Evolutionary conservation across 78 protist species (phyloP), one percentile per base, ranked within the genome.

Genomic region (Dictyostelium firmibasis): DNA sequence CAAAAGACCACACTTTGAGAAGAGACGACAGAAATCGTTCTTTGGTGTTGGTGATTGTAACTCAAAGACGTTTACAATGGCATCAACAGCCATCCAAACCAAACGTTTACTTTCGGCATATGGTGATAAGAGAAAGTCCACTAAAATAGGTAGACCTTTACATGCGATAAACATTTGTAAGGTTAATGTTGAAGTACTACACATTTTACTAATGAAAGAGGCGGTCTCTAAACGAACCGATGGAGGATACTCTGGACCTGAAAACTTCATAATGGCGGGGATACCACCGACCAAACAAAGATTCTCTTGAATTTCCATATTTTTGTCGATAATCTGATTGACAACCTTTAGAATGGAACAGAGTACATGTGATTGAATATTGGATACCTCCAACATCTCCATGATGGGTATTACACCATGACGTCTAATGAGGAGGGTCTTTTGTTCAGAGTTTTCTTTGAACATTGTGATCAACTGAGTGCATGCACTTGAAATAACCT

Each of bases 161-260:
- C 98, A 97, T 1, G 99, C 97, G 27, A 98, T 96, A 77, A 98
- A 97, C 98, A 98, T 98, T 81, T 97, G 97, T 9, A 93, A 67
- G 9, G 98, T 92, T 36, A 86, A 75, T 4, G 97, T 64, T 4
- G 97, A 86, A 20, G 83, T 70, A 23, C 96, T 85, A 69, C 94
- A 89, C 96, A 98, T 92, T 64, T 93, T 83, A 38, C 83, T 91
- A 10, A 97, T 36, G 60, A 98, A 97, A 0, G 36, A 18, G n/a
- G 98, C 98, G 31, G 97, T 96, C 82, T 98, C 97, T 3, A 67
- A 33, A 50, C 97, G 96, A 29, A 97, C 86, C 0, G 47, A 33
- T 13, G 78, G 25, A 27, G 82, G 41, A 75, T 94, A 96, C 13
- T 86, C 79, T 8, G 70, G 72, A 16, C 62, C 84, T 23, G 98